Percentiles rank a stretch among this genome's conserved stretches.
These are phyloP conservation scores for Auricularia sp. DNA, from an alignment of 768 basidiomycete genomes.

Conservation along the genomic window DNA sequence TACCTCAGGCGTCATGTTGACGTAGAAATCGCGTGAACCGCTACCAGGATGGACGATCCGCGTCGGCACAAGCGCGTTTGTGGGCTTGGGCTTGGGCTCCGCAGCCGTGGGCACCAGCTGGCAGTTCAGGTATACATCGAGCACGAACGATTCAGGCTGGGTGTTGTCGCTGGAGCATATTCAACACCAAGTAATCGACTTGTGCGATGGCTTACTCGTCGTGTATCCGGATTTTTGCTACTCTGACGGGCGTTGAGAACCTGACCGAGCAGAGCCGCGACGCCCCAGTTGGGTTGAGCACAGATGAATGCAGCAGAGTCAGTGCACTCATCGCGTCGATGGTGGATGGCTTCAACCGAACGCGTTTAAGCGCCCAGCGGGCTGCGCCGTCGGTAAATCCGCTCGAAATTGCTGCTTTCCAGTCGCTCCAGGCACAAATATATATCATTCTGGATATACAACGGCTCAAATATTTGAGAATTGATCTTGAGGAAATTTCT, in stretches of 20 bases:
- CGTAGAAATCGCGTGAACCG: conserved; percentile 44
- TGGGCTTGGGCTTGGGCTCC: conserved; percentile 52
- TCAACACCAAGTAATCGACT: conserved; percentile 12
- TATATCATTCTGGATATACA: no score
- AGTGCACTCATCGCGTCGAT: conserved; percentile 15
- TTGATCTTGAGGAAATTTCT: no score
- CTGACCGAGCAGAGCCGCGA: conserved; percentile 58
- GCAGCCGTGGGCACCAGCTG: conserved; percentile 37
- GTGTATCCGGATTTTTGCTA: conserved; percentile 55
- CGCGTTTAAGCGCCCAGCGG: no score
- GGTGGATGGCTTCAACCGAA: no score
- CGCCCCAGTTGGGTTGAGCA: conserved; percentile 46
- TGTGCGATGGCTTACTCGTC: conserved; percentile 57
- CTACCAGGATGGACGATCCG: conserved; percentile 63
- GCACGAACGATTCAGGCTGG: conserved; percentile 61
- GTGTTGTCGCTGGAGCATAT: conserved; percentile 18
- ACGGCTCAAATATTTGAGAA: no score
- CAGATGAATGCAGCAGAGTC: conserved; percentile 61
- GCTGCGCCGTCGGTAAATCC: no score
- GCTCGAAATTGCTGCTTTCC: no score
- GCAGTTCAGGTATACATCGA: conserved; percentile 70
- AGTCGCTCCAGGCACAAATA: no score
- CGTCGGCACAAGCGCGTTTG: conserved; percentile 66
- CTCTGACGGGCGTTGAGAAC: conserved; percentile 57
- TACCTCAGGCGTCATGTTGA: conserved; percentile 65